A percentile compares a stretch with the other conserved stretches of the same genome.
Conservation (phyloP, 1,139 yeast species). For the Ogataea hybrid region DNA sequence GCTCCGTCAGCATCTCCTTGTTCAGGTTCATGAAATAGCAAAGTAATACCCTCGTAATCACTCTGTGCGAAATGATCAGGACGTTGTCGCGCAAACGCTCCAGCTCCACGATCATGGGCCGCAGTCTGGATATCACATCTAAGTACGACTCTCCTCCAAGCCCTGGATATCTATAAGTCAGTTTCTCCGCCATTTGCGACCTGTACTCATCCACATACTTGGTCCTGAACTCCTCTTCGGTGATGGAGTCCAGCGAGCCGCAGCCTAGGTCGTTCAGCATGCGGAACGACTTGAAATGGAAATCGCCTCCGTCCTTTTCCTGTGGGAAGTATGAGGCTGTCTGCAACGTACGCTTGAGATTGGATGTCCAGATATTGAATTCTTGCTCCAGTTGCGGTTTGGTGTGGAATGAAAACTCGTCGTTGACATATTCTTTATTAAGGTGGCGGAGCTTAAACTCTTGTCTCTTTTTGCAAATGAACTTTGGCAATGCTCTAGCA, state of each 20-base stretch:
- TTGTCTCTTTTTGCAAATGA: constrained; percentile 31
- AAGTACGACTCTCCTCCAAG: constrained; percentile 35
- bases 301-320: constrained; percentile 23
- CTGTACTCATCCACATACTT: constrained; percentile 28
- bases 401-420: constrained; percentile 22
- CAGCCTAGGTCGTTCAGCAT: constrained; percentile 34
- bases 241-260: constrained; percentile 32
- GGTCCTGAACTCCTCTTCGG: constrained; percentile 28
- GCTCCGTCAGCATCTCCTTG: constrained; percentile 34
- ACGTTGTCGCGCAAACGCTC: constrained; percentile 34
- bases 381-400: constrained; percentile 23
- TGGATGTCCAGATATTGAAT: constrained; percentile 35
- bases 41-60: constrained; percentile 33
- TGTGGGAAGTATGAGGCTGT: constrained; percentile 31
- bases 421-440: constrained; percentile 30
- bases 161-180: constrained; percentile 34
- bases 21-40: constrained; percentile 35
- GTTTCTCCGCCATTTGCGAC: constrained; percentile 27
- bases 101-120: constrained; percentile 35
- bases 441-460: constrained; percentile 33
- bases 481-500: constrained; percentile 33
- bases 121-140: constrained; percentile 33
- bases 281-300: constrained; percentile 30
- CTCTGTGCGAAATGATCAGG: constrained; percentile 33
- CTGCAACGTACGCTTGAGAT: constrained; percentile 30